Base-by-base conservation (phyloP, 768 basidiomycete genomes). In the Neoboletus brunneissimus region DNA sequence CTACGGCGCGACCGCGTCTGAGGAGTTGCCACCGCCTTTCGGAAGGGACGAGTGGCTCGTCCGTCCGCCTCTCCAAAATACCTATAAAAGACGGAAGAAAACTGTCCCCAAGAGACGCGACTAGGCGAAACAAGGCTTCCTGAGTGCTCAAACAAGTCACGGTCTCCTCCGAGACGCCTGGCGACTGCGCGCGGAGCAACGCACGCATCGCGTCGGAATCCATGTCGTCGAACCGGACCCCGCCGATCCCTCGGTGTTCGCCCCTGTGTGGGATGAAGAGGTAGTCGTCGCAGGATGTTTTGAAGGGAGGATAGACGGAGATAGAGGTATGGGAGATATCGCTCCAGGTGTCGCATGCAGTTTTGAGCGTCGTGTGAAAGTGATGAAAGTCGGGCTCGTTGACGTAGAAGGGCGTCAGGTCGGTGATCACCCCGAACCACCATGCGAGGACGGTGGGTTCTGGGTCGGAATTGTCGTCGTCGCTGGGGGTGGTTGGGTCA, bases 171-270 rank as follows among this genome's bases (percentile, higher is more conserved):
- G 37, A 20, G 5, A 40, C 37, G 11, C 13, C 37, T 1, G n/a
- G 37, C 16, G 23, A n/a, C n/a, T 50, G 49, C 13, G 49, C 37
- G n/a, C 7, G 12, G 12, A 77, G 65, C 31, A 75, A 53, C 23
- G 57, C 34, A 42, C 64, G 67, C 44, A 65, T 63, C 15, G 61
- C 61, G 18, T 72, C 70, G 1, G 70, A 59, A 40, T 69, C 62
- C 53, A 83, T 71, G 60, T 83, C 80, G 64, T 84, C 82, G 61
- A 84, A 84, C 65, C 82, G 82, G 57, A 84, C 74, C 6, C 83
- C 83, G 35, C 83, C 81, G 37, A 84, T 67, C 4, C 82, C 83
- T 10, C 82, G 68, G n/a, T 74, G 72, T 66, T 84, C 81, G 18
- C 60, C 54, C 8, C 82, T 72, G 60, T 84, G 83, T 2, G 78